Conservation (phyloP, 441 rosid species). For the Populus hybrid region DNA sequence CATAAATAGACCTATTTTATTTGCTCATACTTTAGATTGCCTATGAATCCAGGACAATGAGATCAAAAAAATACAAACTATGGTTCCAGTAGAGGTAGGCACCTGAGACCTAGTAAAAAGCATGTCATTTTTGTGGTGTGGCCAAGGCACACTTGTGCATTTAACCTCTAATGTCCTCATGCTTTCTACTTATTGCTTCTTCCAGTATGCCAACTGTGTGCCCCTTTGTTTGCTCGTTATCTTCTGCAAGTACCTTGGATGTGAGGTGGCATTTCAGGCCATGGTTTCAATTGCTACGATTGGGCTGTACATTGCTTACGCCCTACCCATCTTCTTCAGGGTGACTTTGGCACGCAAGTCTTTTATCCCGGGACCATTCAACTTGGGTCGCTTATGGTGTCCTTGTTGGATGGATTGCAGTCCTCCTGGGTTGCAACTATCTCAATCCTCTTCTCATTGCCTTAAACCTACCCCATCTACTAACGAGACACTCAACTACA, state of each 20-base stretch:
- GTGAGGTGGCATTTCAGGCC: slow-evolving; percentile 88
- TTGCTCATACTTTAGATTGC: background rate
- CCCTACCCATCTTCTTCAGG: slow-evolving; percentile 77
- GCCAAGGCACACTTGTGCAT: background rate
- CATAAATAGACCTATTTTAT: no score
- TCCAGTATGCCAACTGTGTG: background rate
- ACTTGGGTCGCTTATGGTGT: slow-evolving; percentile 65
- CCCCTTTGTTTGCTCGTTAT: background rate
- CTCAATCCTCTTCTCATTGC: slow-evolving; percentile 86
- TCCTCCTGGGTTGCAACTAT: slow-evolving; percentile 86
- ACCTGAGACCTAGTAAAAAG: background rate
- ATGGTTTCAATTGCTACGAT: slow-evolving; percentile 98
- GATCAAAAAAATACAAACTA: background rate
- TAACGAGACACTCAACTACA: slow-evolving; percentile 80
- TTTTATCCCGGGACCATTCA: slow-evolving; percentile 78
- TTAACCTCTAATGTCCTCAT: background rate
- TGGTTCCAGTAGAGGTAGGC: no score
- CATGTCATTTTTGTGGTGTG: background rate
- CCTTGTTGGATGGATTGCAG: slow-evolving; percentile 81
- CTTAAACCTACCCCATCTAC: slow-evolving; percentile 85
- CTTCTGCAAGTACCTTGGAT: slow-evolving; percentile 78
- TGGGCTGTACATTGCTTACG: slow-evolving; percentile 94
- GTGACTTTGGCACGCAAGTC: slow-evolving; percentile 77
- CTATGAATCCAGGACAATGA: background rate
- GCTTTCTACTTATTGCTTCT: background rate